Evolutionary conservation across 352 stramenopile species (phyloP), one percentile per base, ranked within the genome.

Genomic region (Globisporangium ultimum): DNA sequence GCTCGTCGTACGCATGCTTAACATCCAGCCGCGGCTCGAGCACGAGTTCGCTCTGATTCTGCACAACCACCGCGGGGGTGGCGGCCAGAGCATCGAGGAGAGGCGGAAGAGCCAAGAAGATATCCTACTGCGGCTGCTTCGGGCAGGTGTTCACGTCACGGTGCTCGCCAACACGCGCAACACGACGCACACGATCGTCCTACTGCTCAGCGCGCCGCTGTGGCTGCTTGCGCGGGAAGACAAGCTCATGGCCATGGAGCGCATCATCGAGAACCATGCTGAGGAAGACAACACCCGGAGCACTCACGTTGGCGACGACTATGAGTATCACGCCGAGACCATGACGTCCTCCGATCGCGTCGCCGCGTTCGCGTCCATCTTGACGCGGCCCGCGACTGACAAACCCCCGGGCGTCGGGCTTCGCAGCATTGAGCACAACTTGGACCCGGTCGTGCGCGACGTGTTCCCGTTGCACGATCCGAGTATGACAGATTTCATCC

Each of bases 231-330:
- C 77, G 3, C 63, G 77, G 2, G 77, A 87, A 54, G 77, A 87
- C 56, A 87, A 87, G 48, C 69, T 87, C 55, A 72, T 87, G 60
- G 70, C 69, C 11, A 84, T 85, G 74, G 77, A 87, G 47, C 74
- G 77, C 13, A 73, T 85, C 53, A 69, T 83, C 32, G 77, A 80
- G 60, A 76, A 81, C 54, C 74, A 83, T 55, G 75, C 77, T 17
- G 75, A 78, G 43, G 77, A 87, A 54, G 77, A 84, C 54, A 65
- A 10, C 28, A 36, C 28, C 7, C 28, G 28, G 5, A 5, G 28
- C 72, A 10, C 65, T 62, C 38, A 63, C 32, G 58, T 80, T n/a
- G 68, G 72, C 34, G 74, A 85, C 63, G 77, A 87, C 58, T 83
- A 85, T 61, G 68, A 71, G 60, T 70, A 71, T 41, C 74, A 82